Conservation (phyloP, 2,329 filamentous ascomycete genomes). For the Fusarium chaquense region DNA sequence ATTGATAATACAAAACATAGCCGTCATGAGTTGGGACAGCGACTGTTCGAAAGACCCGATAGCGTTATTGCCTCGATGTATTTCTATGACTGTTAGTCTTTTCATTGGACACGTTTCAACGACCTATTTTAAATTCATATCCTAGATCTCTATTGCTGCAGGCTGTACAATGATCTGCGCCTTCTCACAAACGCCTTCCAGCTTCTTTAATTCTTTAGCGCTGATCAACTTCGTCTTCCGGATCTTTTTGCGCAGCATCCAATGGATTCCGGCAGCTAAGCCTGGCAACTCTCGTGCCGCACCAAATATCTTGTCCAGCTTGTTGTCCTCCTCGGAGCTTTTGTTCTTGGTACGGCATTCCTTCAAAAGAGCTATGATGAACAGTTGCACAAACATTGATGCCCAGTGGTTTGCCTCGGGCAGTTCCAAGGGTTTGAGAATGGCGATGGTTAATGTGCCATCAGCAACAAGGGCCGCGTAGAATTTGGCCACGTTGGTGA, state of each 20-base stretch:
- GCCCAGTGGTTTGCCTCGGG: conserved; percentile 81
- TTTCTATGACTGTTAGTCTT: not conserved
- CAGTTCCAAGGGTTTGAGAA: conserved; percentile 80
- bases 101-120: not conserved
- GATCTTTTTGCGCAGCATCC: conserved; percentile 82
- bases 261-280: conserved; percentile 80
- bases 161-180: conserved; percentile 49
- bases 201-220: conserved; percentile 60
- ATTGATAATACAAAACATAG: conserved; percentile 1
- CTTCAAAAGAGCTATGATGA: conserved; percentile 81
- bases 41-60: not conserved
- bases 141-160: conserved; percentile 33
- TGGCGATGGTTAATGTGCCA: conserved; percentile 59
- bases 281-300: conserved; percentile 72
- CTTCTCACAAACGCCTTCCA: conserved; percentile 55
- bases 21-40: not conserved
- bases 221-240: conserved; percentile 70
- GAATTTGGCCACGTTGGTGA: conserved; percentile 66
- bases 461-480: conserved; percentile 64
- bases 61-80: conserved; percentile 2
- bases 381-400: conserved; percentile 80
- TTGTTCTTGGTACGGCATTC: conserved; percentile 64
- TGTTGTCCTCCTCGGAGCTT: conserved; percentile 64
- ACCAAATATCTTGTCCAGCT: conserved; percentile 74
- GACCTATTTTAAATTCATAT: not conserved